Conservation (phyloP, 2,329 filamentous ascomycete genomes). For the Cladophialophora immunda region DNA sequence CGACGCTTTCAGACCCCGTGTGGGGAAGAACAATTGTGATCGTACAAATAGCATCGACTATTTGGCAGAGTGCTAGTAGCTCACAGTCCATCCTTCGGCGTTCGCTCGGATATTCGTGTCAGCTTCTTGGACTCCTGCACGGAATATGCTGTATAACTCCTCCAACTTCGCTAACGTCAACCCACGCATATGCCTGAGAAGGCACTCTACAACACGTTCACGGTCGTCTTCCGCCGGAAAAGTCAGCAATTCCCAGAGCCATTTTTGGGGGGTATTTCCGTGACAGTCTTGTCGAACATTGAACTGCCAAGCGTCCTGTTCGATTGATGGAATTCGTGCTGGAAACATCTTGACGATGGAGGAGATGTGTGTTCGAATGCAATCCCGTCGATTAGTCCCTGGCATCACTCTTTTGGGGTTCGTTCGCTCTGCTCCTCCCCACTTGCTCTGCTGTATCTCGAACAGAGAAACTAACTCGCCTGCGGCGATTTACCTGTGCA, state of each 20-base stretch:
- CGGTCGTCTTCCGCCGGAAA: background rate
- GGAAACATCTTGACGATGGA: background rate
- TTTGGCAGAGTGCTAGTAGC: background rate
- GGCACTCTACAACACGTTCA: background rate
- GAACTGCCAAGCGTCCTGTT: background rate
- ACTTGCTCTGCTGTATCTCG: background rate
- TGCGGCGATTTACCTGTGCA: slow-evolving; percentile 5
- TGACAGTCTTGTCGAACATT: background rate
- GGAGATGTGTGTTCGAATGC: background rate
- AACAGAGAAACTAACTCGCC: background rate
- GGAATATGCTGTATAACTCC: background rate
- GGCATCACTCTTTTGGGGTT: background rate
- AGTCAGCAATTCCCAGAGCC: background rate
- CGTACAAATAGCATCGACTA: background rate
- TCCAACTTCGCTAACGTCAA: background rate
- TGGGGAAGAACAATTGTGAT: slow-evolving; percentile 21
- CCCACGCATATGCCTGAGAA: background rate
- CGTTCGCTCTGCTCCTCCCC: background rate
- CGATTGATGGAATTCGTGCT: background rate
- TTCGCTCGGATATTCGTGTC: slow-evolving; percentile 9
- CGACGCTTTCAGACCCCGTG: slow-evolving; percentile 19
- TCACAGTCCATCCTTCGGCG: background rate
- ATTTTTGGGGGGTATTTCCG: slow-evolving; percentile 7
- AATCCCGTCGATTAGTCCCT: background rate
- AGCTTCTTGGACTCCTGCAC: background rate